Evolutionary conservation across 2,329 filamentous ascomycete genomes (phyloP), one percentile per base, ranked within the genome.

Genomic region (Byssothecium circinans): DNA sequence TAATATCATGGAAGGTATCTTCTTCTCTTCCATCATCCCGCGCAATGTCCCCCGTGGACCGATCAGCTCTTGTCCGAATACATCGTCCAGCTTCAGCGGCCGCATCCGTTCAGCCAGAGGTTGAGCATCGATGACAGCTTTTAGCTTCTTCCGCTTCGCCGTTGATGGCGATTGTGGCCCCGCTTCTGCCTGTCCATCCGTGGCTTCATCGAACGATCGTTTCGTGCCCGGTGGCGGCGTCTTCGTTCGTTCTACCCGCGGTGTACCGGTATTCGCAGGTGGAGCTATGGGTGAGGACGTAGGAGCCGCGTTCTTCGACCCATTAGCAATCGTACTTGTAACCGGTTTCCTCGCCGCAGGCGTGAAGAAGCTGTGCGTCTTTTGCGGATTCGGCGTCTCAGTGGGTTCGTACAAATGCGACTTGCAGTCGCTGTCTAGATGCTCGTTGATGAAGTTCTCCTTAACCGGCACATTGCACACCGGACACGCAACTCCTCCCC

Each of bases 61-160:
- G 1, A 99, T 91, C 0, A 99, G 82, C 36, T 96, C 90, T 73
- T 99, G 94, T 0, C 94, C 94, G 56, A 80, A 91, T 2, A 97
- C 88, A 14, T 96, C 86, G 63, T 96, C 89, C 7, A 99, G 80
- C 0, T 80, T 88, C 46, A 78, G 80, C 1, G 94, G 94, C 3
- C 94, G 84, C 90, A 97, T 96, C 23, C 92, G 87, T 72, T 99
- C 94, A 2, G 94, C 91, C 15, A 99, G 77, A 0, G 94, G 94
- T 8, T 90, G 91, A 1, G 85, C 83, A 61, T 85, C 84, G 47
- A 84, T 81, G 29, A 84, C 76, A 1, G 80, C 78, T 65, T 75
- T 81, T 20, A 59, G 71, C 81, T 72, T 89, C 25, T 58, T 90
- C 12, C 80, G 75, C 64, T 85, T 86, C 57, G 8, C 76, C 62